Evolutionary conservation across 163 green algal genomes (phyloP), one percentile per base, ranked within the genome.

Genomic region (Chlamydomonas reinhardtii): DNA sequence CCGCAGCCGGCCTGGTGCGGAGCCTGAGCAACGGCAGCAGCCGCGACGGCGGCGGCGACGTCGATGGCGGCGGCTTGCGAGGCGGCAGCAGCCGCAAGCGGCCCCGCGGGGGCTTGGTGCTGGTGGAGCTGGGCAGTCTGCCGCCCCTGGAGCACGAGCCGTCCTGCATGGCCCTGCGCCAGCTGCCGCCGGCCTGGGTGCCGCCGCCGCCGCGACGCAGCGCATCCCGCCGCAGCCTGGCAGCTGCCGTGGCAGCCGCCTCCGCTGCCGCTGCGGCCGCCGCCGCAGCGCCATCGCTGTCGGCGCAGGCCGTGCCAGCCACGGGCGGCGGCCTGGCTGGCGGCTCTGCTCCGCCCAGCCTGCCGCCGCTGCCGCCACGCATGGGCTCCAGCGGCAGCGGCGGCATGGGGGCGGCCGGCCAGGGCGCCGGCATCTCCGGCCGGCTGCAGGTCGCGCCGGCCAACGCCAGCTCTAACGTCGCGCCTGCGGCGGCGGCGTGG

Each of bases 11-110:
- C 9, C 24, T 82, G 34, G 0, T 34, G 27, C 19, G 19, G 37
- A 72, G 12, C 59, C 56, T 19, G 2, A 61, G 19, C 20, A 31
- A 61, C 24, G 56, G 75, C 35, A 37, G 74, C 74, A 56, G 74
- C 74, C 52, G 31, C 62, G 61, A 35, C 34, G 59, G 15, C 19
- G 39, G 32, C 16, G 65, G 66, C 12, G n/a, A 25, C 20, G 72
- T 1, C 43, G 39, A 3, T 27, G 72, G 19, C 32, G 8, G 75
- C 34, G 14, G 27, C 61, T 6, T 19, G 29, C 39, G 73, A 32
- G 39, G 54, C 54, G 19, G 77, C 43, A 43, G 25, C 34, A 35
- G 80, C 34, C 80, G 80, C 80, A 86, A 86, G 80, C 80, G 80
- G 19, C 80, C 80, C 29, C 80, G 80, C 35, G 68, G 56, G 52